These are phyloP conservation scores for Dipodascopsis uninucleata DNA, from an alignment of 805 yeast genomes.

Conservation along the genomic window DNA sequence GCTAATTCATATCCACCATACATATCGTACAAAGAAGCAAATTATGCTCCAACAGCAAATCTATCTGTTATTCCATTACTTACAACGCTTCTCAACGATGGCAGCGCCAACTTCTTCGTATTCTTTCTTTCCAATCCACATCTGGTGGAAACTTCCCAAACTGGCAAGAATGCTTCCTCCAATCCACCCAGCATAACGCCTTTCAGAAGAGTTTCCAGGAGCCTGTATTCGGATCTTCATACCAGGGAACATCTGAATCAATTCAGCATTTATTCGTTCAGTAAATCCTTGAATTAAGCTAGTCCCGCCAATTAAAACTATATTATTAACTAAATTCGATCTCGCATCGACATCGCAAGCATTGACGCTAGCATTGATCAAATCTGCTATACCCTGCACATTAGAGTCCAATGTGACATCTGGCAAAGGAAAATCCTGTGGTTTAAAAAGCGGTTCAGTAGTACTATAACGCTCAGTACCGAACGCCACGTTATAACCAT, in stretches of 20 bases:
- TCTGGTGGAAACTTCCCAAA: constrained; percentile 53
- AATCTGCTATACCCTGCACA: constrained; percentile 33
- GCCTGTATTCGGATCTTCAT: constrained; percentile 42
- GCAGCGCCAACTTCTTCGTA: constrained; percentile 58
- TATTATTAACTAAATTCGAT: constrained; percentile 42
- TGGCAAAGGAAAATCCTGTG: constrained; percentile 50
- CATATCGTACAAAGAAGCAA: too few species aligned
- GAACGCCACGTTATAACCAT: constrained; percentile 47
- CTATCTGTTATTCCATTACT: too few species aligned
- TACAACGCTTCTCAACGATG: constrained; percentile 40
- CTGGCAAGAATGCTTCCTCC: constrained; percentile 70
- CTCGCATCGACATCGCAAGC: constrained; percentile 44
- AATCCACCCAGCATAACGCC: constrained; percentile 60
- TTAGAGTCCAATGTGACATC: constrained; percentile 26
- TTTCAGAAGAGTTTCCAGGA: constrained; percentile 47
- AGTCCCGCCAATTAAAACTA: constrained; percentile 61
- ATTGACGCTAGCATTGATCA: constrained; percentile 45
- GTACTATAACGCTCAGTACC: constrained; percentile 53
- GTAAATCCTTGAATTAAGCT: constrained; percentile 54
- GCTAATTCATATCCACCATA: too few species aligned
- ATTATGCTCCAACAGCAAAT: too few species aligned
- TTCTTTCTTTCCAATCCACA: constrained; percentile 59
- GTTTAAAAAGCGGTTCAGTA: constrained; percentile 70
- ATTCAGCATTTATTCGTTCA: constrained; percentile 53
- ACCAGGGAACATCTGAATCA: constrained; percentile 53